Evolutionary conservation across 2,329 filamentous ascomycete species (phyloP).

Genomic region (Pyricularia pennisetigena): DNA sequence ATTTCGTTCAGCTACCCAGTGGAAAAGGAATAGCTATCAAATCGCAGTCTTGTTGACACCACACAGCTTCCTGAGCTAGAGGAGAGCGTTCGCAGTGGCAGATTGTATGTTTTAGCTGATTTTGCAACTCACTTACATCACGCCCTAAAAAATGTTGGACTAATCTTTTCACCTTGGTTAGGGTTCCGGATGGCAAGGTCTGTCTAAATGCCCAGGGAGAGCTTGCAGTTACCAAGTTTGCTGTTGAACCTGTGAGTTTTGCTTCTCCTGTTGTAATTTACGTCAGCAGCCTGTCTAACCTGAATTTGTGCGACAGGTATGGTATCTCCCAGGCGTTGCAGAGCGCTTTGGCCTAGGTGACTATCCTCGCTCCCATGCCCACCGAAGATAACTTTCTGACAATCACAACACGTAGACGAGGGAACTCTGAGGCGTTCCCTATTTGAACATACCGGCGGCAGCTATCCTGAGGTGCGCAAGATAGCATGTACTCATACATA

Average conservation of each 20-base stretch:
- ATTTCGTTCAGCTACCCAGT: neutral
- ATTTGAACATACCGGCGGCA: slow-evolving; percentile 93
- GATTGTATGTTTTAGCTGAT: slow-evolving; percentile 43
- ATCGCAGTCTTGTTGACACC: neutral
- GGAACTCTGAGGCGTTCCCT: slow-evolving; percentile 74
- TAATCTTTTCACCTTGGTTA: slow-evolving; percentile 13
- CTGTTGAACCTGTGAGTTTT: slow-evolving; percentile 74
- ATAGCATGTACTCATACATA: neutral
- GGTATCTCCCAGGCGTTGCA: slow-evolving; percentile 80
- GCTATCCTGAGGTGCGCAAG: slow-evolving; percentile 66
- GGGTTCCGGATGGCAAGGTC: slow-evolving; percentile 72
- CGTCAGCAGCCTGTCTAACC: slow-evolving; percentile 1
- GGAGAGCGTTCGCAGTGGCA: slow-evolving; percentile 71
- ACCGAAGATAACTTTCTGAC: slow-evolving; percentile 15
- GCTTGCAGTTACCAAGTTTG: slow-evolving; percentile 89
- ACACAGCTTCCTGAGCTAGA: slow-evolving; percentile 78
- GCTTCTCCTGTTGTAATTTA: slow-evolving; percentile 15
- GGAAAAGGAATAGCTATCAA: neutral
- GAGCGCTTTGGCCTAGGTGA: slow-evolving; percentile 83
- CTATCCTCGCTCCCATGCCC: slow-evolving; percentile 12
- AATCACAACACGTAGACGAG: slow-evolving; percentile 49
- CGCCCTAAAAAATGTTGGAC: neutral
- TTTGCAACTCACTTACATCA: slow-evolving; percentile 13
- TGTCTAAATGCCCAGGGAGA: slow-evolving; percentile 81
- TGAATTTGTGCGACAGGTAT: slow-evolving; percentile 34